Evolutionary conservation across 2,329 filamentous ascomycete genomes (phyloP).

Genomic region (Teratosphaeria zuluensis): DNA sequence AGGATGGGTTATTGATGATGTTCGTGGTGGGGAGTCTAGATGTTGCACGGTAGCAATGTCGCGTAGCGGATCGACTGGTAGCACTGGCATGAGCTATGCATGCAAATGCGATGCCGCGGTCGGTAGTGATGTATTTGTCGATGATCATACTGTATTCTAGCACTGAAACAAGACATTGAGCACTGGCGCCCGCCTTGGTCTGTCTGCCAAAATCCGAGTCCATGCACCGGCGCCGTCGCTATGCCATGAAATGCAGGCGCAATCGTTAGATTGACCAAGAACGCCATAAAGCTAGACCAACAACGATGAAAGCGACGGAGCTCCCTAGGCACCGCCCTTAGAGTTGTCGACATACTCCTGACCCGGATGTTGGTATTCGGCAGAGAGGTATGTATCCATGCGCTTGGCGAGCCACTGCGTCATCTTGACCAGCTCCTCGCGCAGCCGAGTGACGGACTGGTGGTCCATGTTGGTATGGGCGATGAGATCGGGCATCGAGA

Average conservation of each 20-base stretch:
- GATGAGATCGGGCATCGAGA: slow-evolving; percentile 82
- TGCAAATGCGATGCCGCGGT: neutral
- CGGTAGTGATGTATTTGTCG: neutral
- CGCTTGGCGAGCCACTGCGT: slow-evolving; percentile 75
- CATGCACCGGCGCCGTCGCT: neutral
- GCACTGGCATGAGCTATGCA: neutral
- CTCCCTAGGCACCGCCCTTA: slow-evolving; percentile 10
- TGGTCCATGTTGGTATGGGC: slow-evolving; percentile 97
- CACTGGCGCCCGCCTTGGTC: neutral
- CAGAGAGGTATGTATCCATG: slow-evolving; percentile 66
- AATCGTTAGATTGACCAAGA: neutral
- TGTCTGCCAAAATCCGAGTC: neutral
- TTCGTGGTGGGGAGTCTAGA: slow-evolving; percentile 5
- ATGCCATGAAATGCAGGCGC: neutral
- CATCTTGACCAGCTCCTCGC: slow-evolving; percentile 81
- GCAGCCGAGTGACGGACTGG: slow-evolving; percentile 76
- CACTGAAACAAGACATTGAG: neutral
- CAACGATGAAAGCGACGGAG: neutral
- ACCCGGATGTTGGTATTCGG: slow-evolving; percentile 62
- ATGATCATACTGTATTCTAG: neutral
- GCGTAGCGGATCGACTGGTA: neutral
- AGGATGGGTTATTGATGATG: slow-evolving; percentile 22
- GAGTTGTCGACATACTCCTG: slow-evolving; percentile 56
- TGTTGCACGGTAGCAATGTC: neutral
- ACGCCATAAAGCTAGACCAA: neutral